Percentiles rank a stretch among this genome's conserved stretches.
Evolutionary conservation across 192 early-diverging fungal species (phyloP).

Genomic region (Lobosporangium transversale): DNA sequence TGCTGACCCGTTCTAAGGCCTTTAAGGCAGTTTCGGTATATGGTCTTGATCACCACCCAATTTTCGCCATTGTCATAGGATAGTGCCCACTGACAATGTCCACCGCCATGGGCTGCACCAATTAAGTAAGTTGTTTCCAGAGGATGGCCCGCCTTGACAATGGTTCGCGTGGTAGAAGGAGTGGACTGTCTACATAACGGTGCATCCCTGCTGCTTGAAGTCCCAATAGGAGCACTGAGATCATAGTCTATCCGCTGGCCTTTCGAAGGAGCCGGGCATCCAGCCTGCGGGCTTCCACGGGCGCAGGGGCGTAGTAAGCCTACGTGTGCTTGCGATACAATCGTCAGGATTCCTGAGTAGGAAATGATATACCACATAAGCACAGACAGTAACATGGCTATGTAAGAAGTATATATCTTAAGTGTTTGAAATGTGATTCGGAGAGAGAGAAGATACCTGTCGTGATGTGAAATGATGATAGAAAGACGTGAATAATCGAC

Average conservation of each 20-base stretch:
- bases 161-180: slow-evolving; percentile 42
- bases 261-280: slow-evolving; percentile 51
- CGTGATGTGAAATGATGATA: no score
- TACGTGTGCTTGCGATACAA: slow-evolving; percentile 53
- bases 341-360: not conserved
- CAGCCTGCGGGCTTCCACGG: slow-evolving; percentile 41
- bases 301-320: slow-evolving; percentile 54
- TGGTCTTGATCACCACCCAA: slow-evolving; percentile 70
- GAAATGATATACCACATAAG: not conserved
- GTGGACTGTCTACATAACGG: slow-evolving; percentile 58
- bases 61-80: slow-evolving; percentile 68
- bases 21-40: slow-evolving; percentile 56
- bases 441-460: no score
- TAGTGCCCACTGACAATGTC: slow-evolving; percentile 76
- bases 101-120: slow-evolving; percentile 65
- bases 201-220: slow-evolving; percentile 1
- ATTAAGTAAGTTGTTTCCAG: slow-evolving; percentile 62
- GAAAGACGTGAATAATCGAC: no score
- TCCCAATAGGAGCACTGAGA: slow-evolving; percentile 55
- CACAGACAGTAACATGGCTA: no score
- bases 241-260: slow-evolving; percentile 55
- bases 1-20: not conserved
- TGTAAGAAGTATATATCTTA: no score
- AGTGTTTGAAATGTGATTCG: no score
- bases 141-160: slow-evolving; percentile 58